Evolutionary conservation across 2,329 filamentous ascomycete species (phyloP), one percentile per base, ranked within the genome.

Genomic region (Colletotrichum siamense): DNA sequence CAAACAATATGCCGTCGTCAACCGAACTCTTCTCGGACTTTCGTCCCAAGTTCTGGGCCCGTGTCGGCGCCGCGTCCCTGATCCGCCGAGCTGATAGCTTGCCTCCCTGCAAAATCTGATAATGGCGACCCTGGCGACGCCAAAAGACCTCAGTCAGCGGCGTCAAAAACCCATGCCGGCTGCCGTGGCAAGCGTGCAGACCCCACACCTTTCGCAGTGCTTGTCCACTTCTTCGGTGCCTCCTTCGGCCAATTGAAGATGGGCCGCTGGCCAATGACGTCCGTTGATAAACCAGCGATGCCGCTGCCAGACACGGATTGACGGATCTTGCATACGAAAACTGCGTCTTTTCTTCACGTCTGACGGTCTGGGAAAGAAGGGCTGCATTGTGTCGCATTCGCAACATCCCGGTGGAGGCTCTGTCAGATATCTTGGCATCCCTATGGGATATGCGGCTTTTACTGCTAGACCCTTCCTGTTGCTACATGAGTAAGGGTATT

Each of bases 81-180:
- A 49, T 69, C 64, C 26, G 44, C 73, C 65, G 74, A 76, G 64
- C 63, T 69, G 70, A 26, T 26, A 74, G 65, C 39, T 76, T 24
- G 28, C 64, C 49, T 52, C 66, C 59, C 57, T 69, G 63, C 57
- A 67, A 44, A 68, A 68, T 24, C 65, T 69, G 52, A 44, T 24
- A 28, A 30, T 64, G 52, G 26, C 44, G 57, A 49, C 32, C 22
- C 44, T 34, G 59, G 28, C 30, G 59, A 62, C 59, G 30, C n/a
- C 44, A 13, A 49, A 24, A 69, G 64, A 55, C 65, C 70, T 76
- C 74, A 76, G 70, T 76, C 59, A 76, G 74, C 74, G 74, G 28
- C 65, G 13, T 64, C 39, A 34, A 68, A 16, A 9, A 18, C 52
- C 28, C 74, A 32, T 73, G 71, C 44, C 49, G 65, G 70, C 63